phyloP scores from a whole-genome alignment of 768 basidiomycete species.

The Rubroboletus satanas region DNA sequence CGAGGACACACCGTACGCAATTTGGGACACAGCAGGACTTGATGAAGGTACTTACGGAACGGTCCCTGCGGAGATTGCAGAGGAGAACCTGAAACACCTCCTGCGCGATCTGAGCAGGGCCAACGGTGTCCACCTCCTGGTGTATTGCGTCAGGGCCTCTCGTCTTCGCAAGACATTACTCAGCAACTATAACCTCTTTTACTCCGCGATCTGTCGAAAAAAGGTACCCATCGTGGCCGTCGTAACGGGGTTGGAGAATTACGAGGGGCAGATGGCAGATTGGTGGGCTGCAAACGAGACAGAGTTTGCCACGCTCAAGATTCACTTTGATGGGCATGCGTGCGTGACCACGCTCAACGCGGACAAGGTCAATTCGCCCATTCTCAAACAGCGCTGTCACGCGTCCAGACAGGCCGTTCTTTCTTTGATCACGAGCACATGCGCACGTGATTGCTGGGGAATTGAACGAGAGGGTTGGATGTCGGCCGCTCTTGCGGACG shows the following conservation, averaged over 20 bases:
- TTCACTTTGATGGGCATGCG: slow-evolving; percentile 35
- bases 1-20: slow-evolving; percentile 19
- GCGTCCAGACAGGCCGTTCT: slow-evolving; percentile 24
- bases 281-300: slow-evolving; percentile 34
- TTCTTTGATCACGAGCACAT: slow-evolving; percentile 17
- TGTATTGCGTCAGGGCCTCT: slow-evolving; percentile 34
- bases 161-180: slow-evolving; percentile 27
- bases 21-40: slow-evolving; percentile 41
- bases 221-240: slow-evolving; percentile 37
- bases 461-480: slow-evolving; percentile 20
- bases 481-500: slow-evolving; percentile 19
- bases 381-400: slow-evolving; percentile 25
- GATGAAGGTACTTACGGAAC: slow-evolving; percentile 34
- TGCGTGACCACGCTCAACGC: slow-evolving; percentile 37
- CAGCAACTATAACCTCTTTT: slow-evolving; percentile 38
- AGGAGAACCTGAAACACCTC: slow-evolving; percentile 23
- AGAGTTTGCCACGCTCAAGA: slow-evolving; percentile 27
- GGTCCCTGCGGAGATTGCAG: slow-evolving; percentile 29
- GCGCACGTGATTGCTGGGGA: slow-evolving; percentile 24
- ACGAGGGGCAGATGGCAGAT: slow-evolving; percentile 26
- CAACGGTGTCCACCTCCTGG: slow-evolving; percentile 28
- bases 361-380: slow-evolving; percentile 28
- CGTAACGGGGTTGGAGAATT: slow-evolving; percentile 38
- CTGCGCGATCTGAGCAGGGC: slow-evolving; percentile 25
- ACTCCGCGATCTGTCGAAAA: slow-evolving; percentile 32